Evolutionary conservation across 495 filamentous ascomycete genomes (phyloP), one percentile per base, ranked within the genome.

Genomic region (Penicillium malachiteum): DNA sequence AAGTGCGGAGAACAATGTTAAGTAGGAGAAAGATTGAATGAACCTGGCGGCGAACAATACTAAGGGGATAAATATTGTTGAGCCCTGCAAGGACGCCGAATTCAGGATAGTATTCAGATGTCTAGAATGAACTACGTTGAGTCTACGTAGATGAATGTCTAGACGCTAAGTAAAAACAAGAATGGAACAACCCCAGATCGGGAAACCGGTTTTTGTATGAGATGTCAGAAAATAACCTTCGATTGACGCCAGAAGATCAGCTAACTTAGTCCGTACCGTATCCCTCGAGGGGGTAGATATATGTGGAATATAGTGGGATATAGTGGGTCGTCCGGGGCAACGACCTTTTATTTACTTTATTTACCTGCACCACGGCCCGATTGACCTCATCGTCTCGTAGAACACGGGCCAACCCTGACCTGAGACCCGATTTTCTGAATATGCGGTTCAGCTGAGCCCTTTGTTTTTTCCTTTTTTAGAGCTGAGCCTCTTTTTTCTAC

Each of bases 271-370:
- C 21, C 21, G 21, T 26, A 26, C 4, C 21, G 2, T n/a, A n/a
- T 26, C 21, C 21, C 21, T 26, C 21, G 21, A 26, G 21, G 21
- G 21, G 21, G 4, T 26, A 26, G 21, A n/a, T n/a, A n/a, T n/a
- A n/a, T n/a, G n/a, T n/a, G n/a, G n/a, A n/a, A n/a, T n/a, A n/a
- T n/a, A 26, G 21, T 26, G 21, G 21, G 21, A 26, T 52, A 21
- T 31, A 31, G 32, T 35, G 53, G 57, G 65, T 68, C 58, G 55
- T 56, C 63, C 55, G 56, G 66, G 67, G 67, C 67, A 70, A 70
- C 67, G 41, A 21, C 11, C 44, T 47, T 55, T 57, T 62, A 62
- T 57, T 62, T 62, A 57, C 54, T 33, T 55, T 54, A 54, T 53
- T 58, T 51, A 48, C 51, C 12, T 17, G 21, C 38, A 26, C 10